Base-by-base conservation (phyloP, 1,284 basidiomycete species). In the Leccinum angustisporum region DNA sequence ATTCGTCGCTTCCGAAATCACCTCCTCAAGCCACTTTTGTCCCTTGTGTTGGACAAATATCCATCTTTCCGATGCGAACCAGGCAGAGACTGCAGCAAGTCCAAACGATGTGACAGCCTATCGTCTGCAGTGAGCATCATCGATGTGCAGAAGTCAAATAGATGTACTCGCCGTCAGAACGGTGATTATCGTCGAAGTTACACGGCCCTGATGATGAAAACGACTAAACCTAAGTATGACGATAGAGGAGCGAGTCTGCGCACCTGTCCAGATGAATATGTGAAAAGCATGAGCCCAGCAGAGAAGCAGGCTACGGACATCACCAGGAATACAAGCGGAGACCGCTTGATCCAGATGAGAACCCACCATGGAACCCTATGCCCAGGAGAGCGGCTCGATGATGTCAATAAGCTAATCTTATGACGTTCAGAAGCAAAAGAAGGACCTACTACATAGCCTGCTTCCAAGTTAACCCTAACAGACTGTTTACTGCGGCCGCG, bases 41-140 rank as follows among this genome's bases (percentile, higher is more conserved):
- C 90, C 90, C 55, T 84, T 82, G 69, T 91, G 87, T 5, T 83
- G 81, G 33, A 81, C 78, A 71, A 87, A 92, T 58, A 86, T 83
- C 83, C 84, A 89, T 25, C 88, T 83, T 72, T 92, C 90, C 5
- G 85, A 88, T 6, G 84, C 84, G 70, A 92, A 91, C 90, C 90
- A 92, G 1, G 84, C 78, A 2, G 89, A 90, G 9, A 92, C 89
- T 8, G 88, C 89, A 18, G 81, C 78, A 18, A 92, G 82, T 56
- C 90, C 90, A 66, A 91, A 87, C 25, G 87, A 88, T 27, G 89
- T 91, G 68, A 88, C 74, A 60, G 65, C 73, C 72, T 74, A 54
- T 46, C 54, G 55, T 54, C 2, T 30, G 1, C 16, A 53, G 40
- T 73, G 55, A 72, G 69, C 30, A 40, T 40, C 16, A 25, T 10